Conservation (phyloP, 129 eudicot genomes). For the Arctium minus region DNA sequence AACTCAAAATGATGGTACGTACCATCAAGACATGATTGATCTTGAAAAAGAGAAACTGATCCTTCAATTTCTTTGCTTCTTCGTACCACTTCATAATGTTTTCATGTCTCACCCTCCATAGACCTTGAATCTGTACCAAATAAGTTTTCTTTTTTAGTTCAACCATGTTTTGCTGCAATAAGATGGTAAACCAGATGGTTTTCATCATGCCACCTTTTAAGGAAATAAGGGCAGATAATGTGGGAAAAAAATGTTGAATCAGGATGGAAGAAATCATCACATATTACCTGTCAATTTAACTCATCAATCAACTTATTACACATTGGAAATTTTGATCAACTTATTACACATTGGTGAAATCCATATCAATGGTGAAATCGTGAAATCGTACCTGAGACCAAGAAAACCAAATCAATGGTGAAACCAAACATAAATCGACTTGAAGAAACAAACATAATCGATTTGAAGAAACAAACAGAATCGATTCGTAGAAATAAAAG, state of each 20-base stretch:
- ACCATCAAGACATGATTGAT: slow-evolving; percentile 79
- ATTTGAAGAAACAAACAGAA: too few species aligned
- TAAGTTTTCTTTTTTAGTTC: background rate
- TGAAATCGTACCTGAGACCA: too few species aligned
- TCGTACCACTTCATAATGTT: slow-evolving; percentile 58
- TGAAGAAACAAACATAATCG: too few species aligned
- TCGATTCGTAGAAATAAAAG: too few species aligned
- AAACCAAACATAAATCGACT: too few species aligned
- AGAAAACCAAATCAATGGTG: too few species aligned
- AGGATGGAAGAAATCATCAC: background rate
- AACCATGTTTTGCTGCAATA: background rate
- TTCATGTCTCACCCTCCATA: slow-evolving; percentile 73
- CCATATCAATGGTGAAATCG: too few species aligned
- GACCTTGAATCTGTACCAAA: slow-evolving; percentile 62
- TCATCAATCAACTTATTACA: too few species aligned
- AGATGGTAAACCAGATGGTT: background rate
- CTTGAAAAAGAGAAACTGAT: slow-evolving; percentile 57
- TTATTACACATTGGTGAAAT: too few species aligned
- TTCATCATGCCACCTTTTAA: background rate
- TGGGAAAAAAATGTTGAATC: too few species aligned
- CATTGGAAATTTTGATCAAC: too few species aligned
- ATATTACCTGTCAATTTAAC: background rate
- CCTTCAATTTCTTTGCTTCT: slow-evolving; percentile 79
- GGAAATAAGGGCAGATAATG: background rate
- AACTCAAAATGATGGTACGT: slow-evolving; percentile 30